phyloP scores from a whole-genome alignment of 768 basidiomycete species.

The Tylopilus intermedius region DNA sequence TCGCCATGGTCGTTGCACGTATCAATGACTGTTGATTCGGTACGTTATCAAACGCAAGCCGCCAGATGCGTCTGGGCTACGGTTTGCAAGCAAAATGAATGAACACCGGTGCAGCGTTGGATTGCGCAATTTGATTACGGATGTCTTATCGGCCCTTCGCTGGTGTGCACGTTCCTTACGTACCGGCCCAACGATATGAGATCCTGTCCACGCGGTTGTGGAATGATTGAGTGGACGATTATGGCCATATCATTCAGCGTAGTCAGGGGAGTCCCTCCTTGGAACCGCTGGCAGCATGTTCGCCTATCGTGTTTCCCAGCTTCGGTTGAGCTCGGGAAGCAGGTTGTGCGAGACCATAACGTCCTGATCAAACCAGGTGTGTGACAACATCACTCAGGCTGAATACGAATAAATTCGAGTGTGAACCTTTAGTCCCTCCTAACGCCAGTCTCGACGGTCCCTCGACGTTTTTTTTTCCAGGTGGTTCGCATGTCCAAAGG shows the following conservation, averaged over 20 bases:
- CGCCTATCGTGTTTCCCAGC: conserved; percentile 7
- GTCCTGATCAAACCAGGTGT: not conserved
- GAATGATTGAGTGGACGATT: no score
- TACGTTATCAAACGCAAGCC: no score
- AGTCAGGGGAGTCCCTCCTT: not conserved
- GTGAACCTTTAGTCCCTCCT: not conserved
- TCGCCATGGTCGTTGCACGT: no score
- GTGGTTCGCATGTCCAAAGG: conserved; percentile 22
- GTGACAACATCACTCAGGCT: conserved; percentile 4
- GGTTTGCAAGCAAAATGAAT: no score
- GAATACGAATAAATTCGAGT: conserved; percentile 4
- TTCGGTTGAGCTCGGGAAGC: conserved; percentile 8
- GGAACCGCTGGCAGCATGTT: not conserved
- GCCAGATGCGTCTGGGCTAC: no score
- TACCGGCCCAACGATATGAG: not conserved
- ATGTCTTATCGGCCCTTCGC: not conserved
- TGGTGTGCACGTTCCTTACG: not conserved
- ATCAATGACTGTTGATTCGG: no score
- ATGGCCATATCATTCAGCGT: not conserved
- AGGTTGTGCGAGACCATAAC: conserved; percentile 4
- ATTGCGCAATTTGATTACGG: not conserved
- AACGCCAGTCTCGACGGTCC: conserved; percentile 2
- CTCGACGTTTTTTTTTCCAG: not conserved
- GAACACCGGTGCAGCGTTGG: no score
- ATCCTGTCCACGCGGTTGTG: not conserved